Evolutionary conservation across 805 yeast genomes (phyloP), one percentile per base, ranked within the genome.

Genomic region (Kodamaea restingae): DNA sequence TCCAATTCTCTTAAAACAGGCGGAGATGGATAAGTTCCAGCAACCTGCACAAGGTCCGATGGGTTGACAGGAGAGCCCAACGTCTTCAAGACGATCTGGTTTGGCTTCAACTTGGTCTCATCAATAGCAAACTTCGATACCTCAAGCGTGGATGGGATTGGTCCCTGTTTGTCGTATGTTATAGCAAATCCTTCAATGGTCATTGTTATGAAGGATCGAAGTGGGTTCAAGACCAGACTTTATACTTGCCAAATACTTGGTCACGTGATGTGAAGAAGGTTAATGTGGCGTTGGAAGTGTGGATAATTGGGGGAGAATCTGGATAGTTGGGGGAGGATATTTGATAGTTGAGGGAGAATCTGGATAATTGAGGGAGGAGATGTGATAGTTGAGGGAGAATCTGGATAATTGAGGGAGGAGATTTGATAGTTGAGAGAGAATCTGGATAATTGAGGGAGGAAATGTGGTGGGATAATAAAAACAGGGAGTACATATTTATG

Each of bases 11-110:
- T 29, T 27, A 28, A 33, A 20, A 33, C 15, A 0, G 95, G 95
- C 41, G 70, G 75, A 7, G 88, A 75, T 1, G 95, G 95, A 51
- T 90, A 90, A 0, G 81, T 86, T 15, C 96, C 97, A 56, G 81
- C 86, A 31, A 81, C 68, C 60, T 88, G 96, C 54, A 84, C 84
- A 55, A 87, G 69, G 56, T 90, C 98, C 0, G 95, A 84, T 0
- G 97, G 97, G 55, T 90, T 90, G 46, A 90, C 72, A 1, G 98
- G 96, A 45, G 84, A 76, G 0, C 95, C 95, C 27, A 88, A 56
- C 1, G 88, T 63, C 51, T 80, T 74, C 39, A 87, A 57, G 10
- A 87, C 63, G 9, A 87, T 14, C 48, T 39, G 35, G 14, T 26
- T 37, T 4, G 40, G 40, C 14, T 39, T 39, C 30, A 62, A 39